These are phyloP conservation scores for Debaryomyces coudertii DNA, from an alignment of 1,139 yeast genomes.

Conservation along the genomic window DNA sequence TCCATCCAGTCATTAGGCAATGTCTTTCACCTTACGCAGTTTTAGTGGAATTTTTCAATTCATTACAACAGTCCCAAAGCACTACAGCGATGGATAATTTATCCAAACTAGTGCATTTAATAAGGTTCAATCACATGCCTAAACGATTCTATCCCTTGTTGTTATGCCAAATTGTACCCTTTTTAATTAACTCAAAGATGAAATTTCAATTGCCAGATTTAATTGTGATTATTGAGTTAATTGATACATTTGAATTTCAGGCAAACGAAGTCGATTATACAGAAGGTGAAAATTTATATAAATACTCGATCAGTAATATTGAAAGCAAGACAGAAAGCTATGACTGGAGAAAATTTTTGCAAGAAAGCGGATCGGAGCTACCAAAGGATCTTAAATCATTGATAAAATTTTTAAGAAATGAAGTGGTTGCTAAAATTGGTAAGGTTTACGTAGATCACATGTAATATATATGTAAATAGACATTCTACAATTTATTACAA, in stretches of 20 bases:
- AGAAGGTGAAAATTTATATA: constrained; percentile 38
- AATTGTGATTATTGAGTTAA: constrained; percentile 48
- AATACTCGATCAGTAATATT: constrained; percentile 30
- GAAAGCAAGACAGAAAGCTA: constrained; percentile 22
- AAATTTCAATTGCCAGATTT: constrained; percentile 47
- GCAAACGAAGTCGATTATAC: constrained; percentile 25
- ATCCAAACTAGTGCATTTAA: constrained; percentile 51
- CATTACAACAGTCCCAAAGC: constrained; percentile 31
- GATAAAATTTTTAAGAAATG: constrained; percentile 33
- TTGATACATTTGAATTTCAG: constrained; percentile 50
- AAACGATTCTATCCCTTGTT: constrained; percentile 55
- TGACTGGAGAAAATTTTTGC: constrained; percentile 41
- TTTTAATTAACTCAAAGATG: constrained; percentile 31
- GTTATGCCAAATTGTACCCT: constrained; percentile 52
- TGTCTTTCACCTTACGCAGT: constrained; percentile 76
- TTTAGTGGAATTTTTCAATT: constrained; percentile 51
- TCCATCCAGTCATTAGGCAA: constrained; percentile 64
- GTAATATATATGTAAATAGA: not conserved
- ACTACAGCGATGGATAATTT: constrained; percentile 29
- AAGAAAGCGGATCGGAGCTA: constrained; percentile 18
- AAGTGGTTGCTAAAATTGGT: constrained; percentile 41
- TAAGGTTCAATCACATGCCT: constrained; percentile 70
- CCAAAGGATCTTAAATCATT: constrained; percentile 32
- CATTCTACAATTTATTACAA: not conserved
- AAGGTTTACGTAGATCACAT: constrained; percentile 34